Percentiles rank a stretch among this genome's conserved stretches.
Conservation (phyloP, 2,329 filamentous ascomycete genomes). For the Talaromyces sp. region DNA sequence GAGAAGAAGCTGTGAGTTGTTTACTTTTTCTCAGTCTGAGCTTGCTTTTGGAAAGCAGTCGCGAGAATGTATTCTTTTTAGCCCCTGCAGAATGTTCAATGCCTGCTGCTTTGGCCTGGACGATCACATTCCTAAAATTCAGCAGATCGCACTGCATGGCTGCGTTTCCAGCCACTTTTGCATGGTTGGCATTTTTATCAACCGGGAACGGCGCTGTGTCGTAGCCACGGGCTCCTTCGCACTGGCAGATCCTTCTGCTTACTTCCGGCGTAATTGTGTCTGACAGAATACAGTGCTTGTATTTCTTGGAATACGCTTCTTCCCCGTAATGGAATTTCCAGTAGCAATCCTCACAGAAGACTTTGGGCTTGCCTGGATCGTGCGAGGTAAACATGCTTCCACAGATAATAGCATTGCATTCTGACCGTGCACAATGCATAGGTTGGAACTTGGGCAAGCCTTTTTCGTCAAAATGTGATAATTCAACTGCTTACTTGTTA, state of each 20-base stretch:
- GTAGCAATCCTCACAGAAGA: slow-evolving; percentile 33
- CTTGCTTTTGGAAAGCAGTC: not conserved
- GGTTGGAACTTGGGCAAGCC: slow-evolving; percentile 5
- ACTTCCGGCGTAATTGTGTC: slow-evolving; percentile 18
- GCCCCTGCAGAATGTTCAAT: not conserved
- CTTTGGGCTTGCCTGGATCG: not conserved
- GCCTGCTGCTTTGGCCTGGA: not conserved
- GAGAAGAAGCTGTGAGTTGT: not conserved
- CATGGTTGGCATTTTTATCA: not conserved
- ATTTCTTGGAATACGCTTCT: slow-evolving; percentile 22
- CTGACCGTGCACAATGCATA: slow-evolving; percentile 8
- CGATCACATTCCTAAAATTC: not conserved
- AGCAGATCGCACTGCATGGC: not conserved
- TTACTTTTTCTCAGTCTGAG: not conserved
- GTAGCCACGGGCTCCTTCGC: slow-evolving; percentile 9
- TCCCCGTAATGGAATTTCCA: slow-evolving; percentile 22
- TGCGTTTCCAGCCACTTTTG: not conserved
- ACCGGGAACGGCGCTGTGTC: not conserved
- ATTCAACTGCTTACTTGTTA: not conserved
- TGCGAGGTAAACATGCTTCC: slow-evolving; percentile 21
- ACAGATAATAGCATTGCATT: slow-evolving; percentile 17
- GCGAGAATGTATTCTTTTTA: not conserved
- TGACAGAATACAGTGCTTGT: slow-evolving; percentile 29
- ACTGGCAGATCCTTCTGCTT: slow-evolving; percentile 22
- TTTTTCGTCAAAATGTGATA: slow-evolving; percentile 1